phyloP scores from a whole-genome alignment of 441 rosid genomes.

The Pelargonium fulgidum region DNA sequence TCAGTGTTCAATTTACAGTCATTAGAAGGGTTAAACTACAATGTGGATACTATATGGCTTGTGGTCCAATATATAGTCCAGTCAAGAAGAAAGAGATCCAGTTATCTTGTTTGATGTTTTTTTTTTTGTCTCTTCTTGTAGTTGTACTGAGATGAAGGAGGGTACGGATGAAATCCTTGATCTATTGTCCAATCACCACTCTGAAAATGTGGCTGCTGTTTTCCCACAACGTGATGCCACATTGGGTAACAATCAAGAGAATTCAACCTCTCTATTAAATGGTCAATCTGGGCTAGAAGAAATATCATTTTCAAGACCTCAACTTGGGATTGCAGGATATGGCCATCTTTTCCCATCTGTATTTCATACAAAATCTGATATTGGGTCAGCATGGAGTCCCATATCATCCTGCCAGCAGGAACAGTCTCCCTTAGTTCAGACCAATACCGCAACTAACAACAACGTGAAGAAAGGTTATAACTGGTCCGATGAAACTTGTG shows the following conservation, averaged over 20 bases:
- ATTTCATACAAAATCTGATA: neutral
- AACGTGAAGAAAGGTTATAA: neutral
- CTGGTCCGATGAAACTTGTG: neutral
- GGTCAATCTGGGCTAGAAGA: neutral
- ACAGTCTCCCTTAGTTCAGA: slow-evolving; percentile 5
- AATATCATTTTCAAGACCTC: neutral
- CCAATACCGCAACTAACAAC: slow-evolving; percentile 23
- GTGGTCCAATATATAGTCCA: neutral
- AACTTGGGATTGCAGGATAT: neutral
- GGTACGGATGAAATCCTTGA: neutral
- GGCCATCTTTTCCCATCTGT: neutral
- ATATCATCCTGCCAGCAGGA: neutral
- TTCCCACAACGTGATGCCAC: neutral
- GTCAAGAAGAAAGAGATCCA: neutral
- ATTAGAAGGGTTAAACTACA: neutral
- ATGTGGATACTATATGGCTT: neutral
- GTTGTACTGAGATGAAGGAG: neutral
- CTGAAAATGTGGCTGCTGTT: neutral
- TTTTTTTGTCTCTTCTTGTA: neutral
- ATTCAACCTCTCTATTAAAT: neutral
- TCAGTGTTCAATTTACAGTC: neutral
- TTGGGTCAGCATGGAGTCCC: neutral
- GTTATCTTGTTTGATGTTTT: neutral
- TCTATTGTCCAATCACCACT: neutral
- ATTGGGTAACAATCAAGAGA: neutral